Conservation (phyloP, 2,329 filamentous ascomycete species). For the Clonostachys rhizophaga region DNA sequence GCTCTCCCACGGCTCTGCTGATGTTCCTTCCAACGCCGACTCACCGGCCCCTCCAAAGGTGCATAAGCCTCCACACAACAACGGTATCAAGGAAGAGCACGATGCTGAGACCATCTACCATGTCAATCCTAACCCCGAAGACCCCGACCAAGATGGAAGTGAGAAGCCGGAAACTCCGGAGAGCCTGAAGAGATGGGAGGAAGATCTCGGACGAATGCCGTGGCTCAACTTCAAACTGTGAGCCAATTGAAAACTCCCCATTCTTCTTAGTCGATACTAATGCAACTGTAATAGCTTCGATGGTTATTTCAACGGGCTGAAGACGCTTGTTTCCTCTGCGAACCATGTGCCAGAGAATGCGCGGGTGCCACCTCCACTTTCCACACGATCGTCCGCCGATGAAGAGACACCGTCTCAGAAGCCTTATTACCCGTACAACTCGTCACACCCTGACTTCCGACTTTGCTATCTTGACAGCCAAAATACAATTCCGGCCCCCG, state of each 20-base stretch:
- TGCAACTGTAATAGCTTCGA: constrained; percentile 55
- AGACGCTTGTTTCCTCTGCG: constrained; percentile 58
- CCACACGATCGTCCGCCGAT: constrained; percentile 12
- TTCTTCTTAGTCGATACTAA: background rate
- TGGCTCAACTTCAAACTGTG: constrained; percentile 31
- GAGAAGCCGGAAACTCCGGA: constrained; percentile 17
- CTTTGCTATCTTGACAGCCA: constrained; percentile 61
- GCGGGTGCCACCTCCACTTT: constrained; percentile 20
- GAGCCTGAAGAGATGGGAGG: constrained; percentile 17
- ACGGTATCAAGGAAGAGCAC: background rate
- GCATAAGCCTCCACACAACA: background rate
- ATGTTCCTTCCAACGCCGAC: constrained; percentile 1
- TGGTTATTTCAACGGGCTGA: constrained; percentile 75
- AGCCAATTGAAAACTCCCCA: background rate
- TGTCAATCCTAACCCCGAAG: background rate
- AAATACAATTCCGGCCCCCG: constrained; percentile 51
- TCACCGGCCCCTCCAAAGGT: background rate
- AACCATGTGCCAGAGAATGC: constrained; percentile 61
- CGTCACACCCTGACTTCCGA: constrained; percentile 38
- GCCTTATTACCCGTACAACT: constrained; percentile 49
- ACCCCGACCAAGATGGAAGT: background rate
- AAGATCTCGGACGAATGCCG: constrained; percentile 25
- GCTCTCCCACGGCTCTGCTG: constrained; percentile 1
- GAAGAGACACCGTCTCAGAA: constrained; percentile 35
- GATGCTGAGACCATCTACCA: constrained; percentile 2